Conservation (phyloP, 768 basidiomycete species). For the Daedalea quercina region DNA sequence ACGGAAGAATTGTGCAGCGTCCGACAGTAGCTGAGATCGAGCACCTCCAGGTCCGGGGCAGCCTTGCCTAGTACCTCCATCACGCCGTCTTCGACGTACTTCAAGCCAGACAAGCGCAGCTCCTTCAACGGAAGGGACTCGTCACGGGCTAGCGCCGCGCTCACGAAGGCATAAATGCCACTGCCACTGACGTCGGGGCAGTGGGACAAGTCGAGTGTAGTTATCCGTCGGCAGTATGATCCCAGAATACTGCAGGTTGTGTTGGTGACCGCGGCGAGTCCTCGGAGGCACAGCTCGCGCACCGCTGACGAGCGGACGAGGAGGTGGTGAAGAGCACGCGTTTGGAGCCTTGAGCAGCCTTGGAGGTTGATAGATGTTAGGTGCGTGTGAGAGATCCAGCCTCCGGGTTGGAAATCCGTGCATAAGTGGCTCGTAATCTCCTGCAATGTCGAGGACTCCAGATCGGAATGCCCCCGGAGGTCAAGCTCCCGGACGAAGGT, state of each 20-base stretch:
- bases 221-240: constrained; percentile 47
- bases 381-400: constrained; percentile 47
- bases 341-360: constrained; percentile 63
- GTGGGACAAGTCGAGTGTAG: constrained; percentile 60
- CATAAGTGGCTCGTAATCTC: constrained; percentile 51
- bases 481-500: constrained; percentile 60
- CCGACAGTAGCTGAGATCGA: constrained; percentile 72
- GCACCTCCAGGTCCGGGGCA: constrained; percentile 65
- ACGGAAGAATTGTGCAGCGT: constrained; percentile 70
- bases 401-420: constrained; percentile 28
- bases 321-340: constrained; percentile 62
- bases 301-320: constrained; percentile 59
- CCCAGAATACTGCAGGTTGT: constrained; percentile 66
- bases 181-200: constrained; percentile 59
- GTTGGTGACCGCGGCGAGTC: constrained; percentile 63
- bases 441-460: constrained; percentile 43
- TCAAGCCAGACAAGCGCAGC: constrained; percentile 64
- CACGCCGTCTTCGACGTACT: constrained; percentile 48
- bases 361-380: constrained; percentile 65
- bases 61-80: constrained; percentile 63
- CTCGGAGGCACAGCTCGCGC: constrained; percentile 55
- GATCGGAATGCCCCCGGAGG: constrained; percentile 50
- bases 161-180: constrained; percentile 47
- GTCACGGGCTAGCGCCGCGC: constrained; percentile 36
- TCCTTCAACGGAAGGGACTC: constrained; percentile 50